phyloP scores from a whole-genome alignment of 352 stramenopile genomes.

The Pythium biforme region DNA sequence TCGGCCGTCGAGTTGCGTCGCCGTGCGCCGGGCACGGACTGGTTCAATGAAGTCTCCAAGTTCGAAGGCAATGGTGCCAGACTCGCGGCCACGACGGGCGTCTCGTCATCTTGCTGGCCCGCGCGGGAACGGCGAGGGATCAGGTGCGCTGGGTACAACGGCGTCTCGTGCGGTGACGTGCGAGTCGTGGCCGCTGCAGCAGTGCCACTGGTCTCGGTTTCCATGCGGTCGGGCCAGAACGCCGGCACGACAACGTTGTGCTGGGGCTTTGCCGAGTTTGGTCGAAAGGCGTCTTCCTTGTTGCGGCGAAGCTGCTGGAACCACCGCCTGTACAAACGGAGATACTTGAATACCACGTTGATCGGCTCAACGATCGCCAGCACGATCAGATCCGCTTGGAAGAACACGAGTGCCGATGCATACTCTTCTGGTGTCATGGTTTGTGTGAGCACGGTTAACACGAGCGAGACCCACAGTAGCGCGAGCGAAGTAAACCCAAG shows the following conservation, averaged over 20 bases:
- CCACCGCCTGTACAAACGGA: not conserved
- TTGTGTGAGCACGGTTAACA: constrained; percentile 6
- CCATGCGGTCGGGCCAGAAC: constrained; percentile 3
- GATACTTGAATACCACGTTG: not conserved
- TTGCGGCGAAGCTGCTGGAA: not conserved
- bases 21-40: not conserved
- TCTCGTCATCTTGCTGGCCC: not conserved
- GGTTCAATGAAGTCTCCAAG: not conserved
- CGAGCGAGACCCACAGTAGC: constrained; percentile 7
- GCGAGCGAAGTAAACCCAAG: not conserved
- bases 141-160: constrained; percentile 1
- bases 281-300: not conserved
- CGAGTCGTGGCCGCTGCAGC: not conserved
- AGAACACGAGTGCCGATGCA: constrained; percentile 18
- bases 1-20: constrained; percentile 1
- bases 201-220: not conserved
- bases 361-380: constrained; percentile 4
- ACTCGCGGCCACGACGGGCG: not conserved
- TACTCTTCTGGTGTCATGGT: constrained; percentile 13
- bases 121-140: not conserved
- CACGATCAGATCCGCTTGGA: constrained; percentile 19
- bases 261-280: not conserved
- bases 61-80: not conserved
- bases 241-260: constrained; percentile 2
- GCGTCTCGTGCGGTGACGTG: not conserved